Evolutionary conservation across 106 monocot genomes (phyloP), one percentile per base, ranked within the genome.

Genomic region (Apostasia shenzhenica): DNA sequence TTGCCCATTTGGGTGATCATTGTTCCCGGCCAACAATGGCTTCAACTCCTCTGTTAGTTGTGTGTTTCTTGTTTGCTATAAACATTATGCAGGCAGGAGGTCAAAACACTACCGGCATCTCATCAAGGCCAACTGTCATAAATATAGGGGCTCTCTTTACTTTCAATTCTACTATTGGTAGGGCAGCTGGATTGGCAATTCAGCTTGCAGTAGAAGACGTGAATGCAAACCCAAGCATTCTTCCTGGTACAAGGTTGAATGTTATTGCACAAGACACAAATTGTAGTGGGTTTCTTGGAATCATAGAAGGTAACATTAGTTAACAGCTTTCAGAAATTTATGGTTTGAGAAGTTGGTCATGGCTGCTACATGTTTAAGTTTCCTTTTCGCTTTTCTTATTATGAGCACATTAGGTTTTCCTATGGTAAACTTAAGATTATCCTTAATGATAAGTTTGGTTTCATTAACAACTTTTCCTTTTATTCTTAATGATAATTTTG

Each of bases 201-300:
- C 57, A 79, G 78, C 67, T 85, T 5, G 85, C 85, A 12, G 63
- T 76, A 26, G 75, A 78, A 13, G 85, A 85, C 55, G 78, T 85
- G 47, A 85, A 85, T 61, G 68, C 39, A 7, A 64, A 85, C 45
- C 38, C 73, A 0, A 61, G 47, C 51, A 49, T 85, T 26, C 85
- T 85, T 46, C 26, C 46, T 2, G 72, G 81, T 7, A 81, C 77
- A 12, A 76, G 10, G 60, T 65, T 85, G 45, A 79, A 75, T 45
- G 37, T 81, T 38, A 72, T 85, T 61, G 2, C 41, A 3, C 81
- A 79, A 42, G 85, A 85, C 66, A 81, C 85, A 39, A 73, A 75
- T 5, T 85, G 85, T 55, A 85, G 78, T 56, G 85, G 78, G 14
- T 85, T 85, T 72, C 56, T 85, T 69, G 85, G 81, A 37, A 85